These are phyloP conservation scores for Dalbergia cochinchinensis DNA, from an alignment of 306 rosid species.

Conservation along the genomic window DNA sequence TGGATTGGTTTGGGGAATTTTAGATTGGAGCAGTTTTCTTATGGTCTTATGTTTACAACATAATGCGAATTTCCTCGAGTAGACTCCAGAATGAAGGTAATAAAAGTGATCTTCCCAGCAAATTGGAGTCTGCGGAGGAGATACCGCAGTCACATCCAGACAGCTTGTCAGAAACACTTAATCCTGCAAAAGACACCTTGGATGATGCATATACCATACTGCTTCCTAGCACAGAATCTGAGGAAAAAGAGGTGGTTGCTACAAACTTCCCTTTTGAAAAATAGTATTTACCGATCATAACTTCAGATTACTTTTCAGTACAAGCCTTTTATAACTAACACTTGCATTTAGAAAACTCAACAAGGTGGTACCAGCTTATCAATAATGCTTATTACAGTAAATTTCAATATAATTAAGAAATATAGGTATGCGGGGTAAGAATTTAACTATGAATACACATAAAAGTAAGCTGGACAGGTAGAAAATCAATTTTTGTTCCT, in stretches of 20 bases:
- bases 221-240: constrained; percentile 51
- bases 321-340: not conserved
- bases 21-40: constrained; percentile 74
- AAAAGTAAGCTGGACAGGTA: not conserved
- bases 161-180: constrained; percentile 49
- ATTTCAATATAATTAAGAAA: not conserved
- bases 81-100: constrained; percentile 33
- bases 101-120: constrained; percentile 5
- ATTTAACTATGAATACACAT: not conserved
- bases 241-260: constrained; percentile 49
- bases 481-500: not conserved
- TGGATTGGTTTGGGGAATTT: constrained; percentile 41
- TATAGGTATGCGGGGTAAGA: not conserved
- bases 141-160: constrained; percentile 44
- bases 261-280: not conserved
- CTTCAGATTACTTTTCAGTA: constrained; percentile 2
- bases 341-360: not conserved
- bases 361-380: not conserved
- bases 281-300: not conserved
- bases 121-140: constrained; percentile 43
- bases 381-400: not conserved
- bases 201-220: constrained; percentile 54
- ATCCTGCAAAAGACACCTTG: constrained; percentile 45
- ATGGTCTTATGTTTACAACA: constrained; percentile 90
- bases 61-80: constrained; percentile 67